Base-by-base conservation (phyloP, 2,329 filamentous ascomycete genomes). In the Colletotrichum nymphaeae region DNA sequence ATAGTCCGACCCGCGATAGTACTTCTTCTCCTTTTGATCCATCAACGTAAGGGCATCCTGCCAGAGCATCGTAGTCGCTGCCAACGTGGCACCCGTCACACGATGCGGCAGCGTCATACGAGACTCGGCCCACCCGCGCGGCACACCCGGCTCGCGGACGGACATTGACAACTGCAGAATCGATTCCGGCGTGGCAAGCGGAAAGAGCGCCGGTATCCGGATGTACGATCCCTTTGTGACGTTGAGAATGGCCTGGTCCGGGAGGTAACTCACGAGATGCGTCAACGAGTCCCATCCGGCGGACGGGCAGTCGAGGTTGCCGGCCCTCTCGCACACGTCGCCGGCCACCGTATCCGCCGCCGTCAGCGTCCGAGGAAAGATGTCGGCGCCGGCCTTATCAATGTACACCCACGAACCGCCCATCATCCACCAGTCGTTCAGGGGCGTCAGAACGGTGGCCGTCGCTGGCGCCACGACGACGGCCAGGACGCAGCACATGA, bases 361-460 rank as follows among this genome's bases (percentile, higher is more conserved):
- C 16, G 55, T 42, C 1, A 62, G 49, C 2, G n/a, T 24, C 4
- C 1, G 12, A 1, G 65, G 56, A 14, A 35, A 68, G 9, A 62
- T 37, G 12, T 26, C 22, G 1, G 30, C 19, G 3, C 22, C 14
- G 1, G 28, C 24, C 5, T 22, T 30, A 4, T 60, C 16, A 16
- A 68, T 28, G 5, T 30, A 68, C 12, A 32, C 37, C 65, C 42
- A 37, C 9, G 65, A 52, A 6, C 57, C 65, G 28, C 65, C 65
- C 22, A 67, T 52, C 11, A 22, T 62, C 42, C 30, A 62, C 57
- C 65, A 68, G 46, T 68, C 46, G n/a, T 60, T 30, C 6, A 42
- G 30, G 8, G 65, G 56, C 5, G 35, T 35, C 4, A 62, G 22
- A 1, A 68, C 46, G 9, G 65, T 55, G 11, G 65, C 65, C 4